Base-by-base conservation (phyloP, 306 rosid species). In the Trifolium fragiferum region DNA sequence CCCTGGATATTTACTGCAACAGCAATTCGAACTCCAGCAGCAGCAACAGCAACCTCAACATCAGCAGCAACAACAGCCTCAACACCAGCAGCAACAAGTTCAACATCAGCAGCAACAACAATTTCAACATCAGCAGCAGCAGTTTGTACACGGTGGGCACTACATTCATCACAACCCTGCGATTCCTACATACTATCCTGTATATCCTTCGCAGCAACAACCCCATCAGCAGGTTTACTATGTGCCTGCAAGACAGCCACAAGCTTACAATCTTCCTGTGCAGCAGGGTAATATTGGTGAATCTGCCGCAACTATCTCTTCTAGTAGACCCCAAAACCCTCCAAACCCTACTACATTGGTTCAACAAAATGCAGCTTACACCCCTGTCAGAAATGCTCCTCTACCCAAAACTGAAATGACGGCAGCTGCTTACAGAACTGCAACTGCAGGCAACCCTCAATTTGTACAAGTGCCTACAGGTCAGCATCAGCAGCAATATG, bases 131-230 rank as follows among this genome's bases (percentile, higher is more conserved):
- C 87, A 78, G 58, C 93, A 83, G n/a, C 88, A 80, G 37, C 90
- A 89, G 86, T 90, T 76, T 72, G 79, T 94, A 0, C 98, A 87
- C 4, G 93, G 93, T 54, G 73, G 96, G 14, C 98, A 90, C 66
- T 94, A 86, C 86, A 79, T 91, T 66, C 97, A 87, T 46, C 97
- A 86, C 10, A 82, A 85, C 40, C 89, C 92, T 53, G 64, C 81
- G 7, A 70, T 91, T 33, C 77, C 92, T 10, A 82, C 97, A 12
- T 94, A 87, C 60, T 94, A 80, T 82, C 96, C 95, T 68, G 88
- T 92, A 60, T 93, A 94, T 86, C 90, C 93, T 70, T 74, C 97
- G 68, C 97, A 90, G 85, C 98, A 86, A 59, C 94, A 87, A 47
- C 80, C 83, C 47, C 95, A 83, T 14, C 91, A 62, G 2, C 91